Base-by-base conservation (phyloP, 2,329 filamentous ascomycete species). In the Fusarium verrucosum region DNA sequence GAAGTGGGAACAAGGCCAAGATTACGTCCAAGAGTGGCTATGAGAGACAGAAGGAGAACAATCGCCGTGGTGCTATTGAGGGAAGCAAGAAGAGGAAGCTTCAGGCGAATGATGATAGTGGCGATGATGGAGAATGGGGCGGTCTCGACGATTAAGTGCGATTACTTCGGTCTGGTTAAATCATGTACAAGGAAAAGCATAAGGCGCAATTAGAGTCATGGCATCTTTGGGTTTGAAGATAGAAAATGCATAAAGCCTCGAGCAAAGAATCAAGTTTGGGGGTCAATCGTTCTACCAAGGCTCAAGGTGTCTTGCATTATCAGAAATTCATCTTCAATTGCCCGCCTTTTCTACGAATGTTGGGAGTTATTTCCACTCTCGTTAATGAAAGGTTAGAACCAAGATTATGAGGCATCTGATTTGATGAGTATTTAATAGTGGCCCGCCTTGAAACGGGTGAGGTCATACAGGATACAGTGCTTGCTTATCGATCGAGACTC, bases 11-110 rank as follows among this genome's bases (percentile, higher is more conserved):
- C 64, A 70, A 76, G 73, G 83, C 86, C 20, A 87, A 87, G 73
- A 98, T 98, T 70, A 94, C 92, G 66, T 92, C 89, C 1, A 91
- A 91, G 84, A 92, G 90, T 74, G 89, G 90, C 4, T 94, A 87
- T 79, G 89, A 92, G 75, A 82, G 90, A 68, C 82, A 84, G 68
- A 81, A 83, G 74, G 89, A 92, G 77, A 84, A 92, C 70, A 92
- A 90, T 65, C 81, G 79, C 64, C 84, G 77, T 51, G 88, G 85
- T 0, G 89, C 87, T 7, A 88, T 89, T 51, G 81, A 85, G 59
- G 84, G 82, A 25, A 90, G 85, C 74, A 87, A 84, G 77, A 81
- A 81, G 74, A 80, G 83, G 66, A 85, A 83, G 74, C 71, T 73
- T 61, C 73, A 77, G 36, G 61, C 62, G 11, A 64, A 52, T 9